Conservation (phyloP, 129 eudicot species). For the Logfia minima region DNA sequence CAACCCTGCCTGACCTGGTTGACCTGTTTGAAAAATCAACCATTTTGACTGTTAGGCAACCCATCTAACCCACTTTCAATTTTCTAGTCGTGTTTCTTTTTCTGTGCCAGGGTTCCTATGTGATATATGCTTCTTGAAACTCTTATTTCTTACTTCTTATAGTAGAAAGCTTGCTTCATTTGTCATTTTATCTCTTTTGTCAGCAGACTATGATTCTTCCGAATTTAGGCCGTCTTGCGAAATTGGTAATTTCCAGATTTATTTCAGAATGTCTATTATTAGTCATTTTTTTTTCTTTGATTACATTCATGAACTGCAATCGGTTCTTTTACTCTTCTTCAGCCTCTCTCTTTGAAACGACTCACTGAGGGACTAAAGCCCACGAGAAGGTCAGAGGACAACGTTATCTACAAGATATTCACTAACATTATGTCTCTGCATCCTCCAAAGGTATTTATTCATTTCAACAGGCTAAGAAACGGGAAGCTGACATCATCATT, state of each 20-base stretch:
- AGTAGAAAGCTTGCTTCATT: slow-evolving; percentile 2
- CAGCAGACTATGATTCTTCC: slow-evolving; percentile 94
- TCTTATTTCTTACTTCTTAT: not conserved
- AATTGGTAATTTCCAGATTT: slow-evolving; percentile 61
- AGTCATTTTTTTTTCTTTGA: not conserved
- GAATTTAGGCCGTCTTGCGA: slow-evolving; percentile 86
- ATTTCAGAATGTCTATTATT: not conserved
- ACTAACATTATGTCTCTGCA: slow-evolving; percentile 59
- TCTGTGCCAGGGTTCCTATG: slow-evolving; percentile 23
- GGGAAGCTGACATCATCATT: not conserved
- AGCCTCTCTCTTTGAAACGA: slow-evolving; percentile 86
- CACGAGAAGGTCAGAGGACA: slow-evolving; percentile 52
- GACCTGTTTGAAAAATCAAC: not conserved
- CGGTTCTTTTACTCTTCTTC: slow-evolving; percentile 28
- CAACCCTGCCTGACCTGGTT: not conserved
- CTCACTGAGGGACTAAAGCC: slow-evolving; percentile 83
- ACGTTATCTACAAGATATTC: slow-evolving; percentile 77
- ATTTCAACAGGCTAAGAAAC: not conserved
- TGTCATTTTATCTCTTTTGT: slow-evolving; percentile 27
- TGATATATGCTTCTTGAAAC: not conserved
- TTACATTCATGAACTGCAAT: not conserved
- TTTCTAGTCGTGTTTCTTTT: not conserved
- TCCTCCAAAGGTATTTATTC: slow-evolving; percentile 73
- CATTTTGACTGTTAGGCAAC: not conserved
- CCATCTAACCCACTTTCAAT: not conserved